Conservation (phyloP, 2,329 filamentous ascomycete species). For the Fusarium subglutinans region DNA sequence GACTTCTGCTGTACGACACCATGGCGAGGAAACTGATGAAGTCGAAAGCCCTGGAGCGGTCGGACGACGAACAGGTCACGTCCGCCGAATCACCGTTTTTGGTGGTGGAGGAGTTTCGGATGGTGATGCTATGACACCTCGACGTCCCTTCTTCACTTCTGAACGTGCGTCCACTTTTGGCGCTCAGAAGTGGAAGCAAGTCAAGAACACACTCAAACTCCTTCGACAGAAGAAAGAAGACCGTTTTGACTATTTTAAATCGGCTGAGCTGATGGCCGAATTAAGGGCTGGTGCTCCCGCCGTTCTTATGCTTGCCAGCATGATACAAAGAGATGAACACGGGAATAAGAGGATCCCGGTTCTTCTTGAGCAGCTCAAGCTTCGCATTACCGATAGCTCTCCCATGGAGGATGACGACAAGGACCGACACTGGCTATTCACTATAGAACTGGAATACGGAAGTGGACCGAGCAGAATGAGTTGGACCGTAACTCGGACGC, state of each 20-base stretch:
- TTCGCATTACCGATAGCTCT: conserved; percentile 83
- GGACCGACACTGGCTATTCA: conserved; percentile 83
- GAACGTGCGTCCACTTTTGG: conserved; percentile 78
- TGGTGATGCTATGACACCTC: conserved; percentile 66
- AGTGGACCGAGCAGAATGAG: conserved; percentile 96
- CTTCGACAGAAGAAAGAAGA: conserved; percentile 86
- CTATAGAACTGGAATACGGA: conserved; percentile 94
- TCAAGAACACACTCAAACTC: conserved; percentile 87
- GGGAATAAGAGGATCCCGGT: conserved; percentile 95
- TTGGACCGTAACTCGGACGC: conserved; percentile 89
- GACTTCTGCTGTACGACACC: conserved; percentile 57
- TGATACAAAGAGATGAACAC: conserved; percentile 97
- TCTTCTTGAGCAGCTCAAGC: conserved; percentile 91
- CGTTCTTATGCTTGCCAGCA: conserved; percentile 92
- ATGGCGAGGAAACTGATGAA: conserved; percentile 62
- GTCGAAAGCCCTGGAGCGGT: conserved; percentile 58
- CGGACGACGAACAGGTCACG: conserved; percentile 67
- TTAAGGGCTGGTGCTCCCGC: conserved; percentile 91
- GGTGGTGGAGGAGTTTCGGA: conserved; percentile 73
- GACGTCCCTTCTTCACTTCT: conserved; percentile 66
- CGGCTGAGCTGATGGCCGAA: conserved; percentile 95
- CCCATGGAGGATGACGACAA: conserved; percentile 71
- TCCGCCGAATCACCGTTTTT: conserved; percentile 73
- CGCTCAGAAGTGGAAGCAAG: conserved; percentile 88
- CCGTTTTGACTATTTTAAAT: conserved; percentile 92